Evolutionary conservation across 139 green algal genomes (phyloP), one percentile per base, ranked within the genome.

Genomic region (Micromonas commoda): DNA sequence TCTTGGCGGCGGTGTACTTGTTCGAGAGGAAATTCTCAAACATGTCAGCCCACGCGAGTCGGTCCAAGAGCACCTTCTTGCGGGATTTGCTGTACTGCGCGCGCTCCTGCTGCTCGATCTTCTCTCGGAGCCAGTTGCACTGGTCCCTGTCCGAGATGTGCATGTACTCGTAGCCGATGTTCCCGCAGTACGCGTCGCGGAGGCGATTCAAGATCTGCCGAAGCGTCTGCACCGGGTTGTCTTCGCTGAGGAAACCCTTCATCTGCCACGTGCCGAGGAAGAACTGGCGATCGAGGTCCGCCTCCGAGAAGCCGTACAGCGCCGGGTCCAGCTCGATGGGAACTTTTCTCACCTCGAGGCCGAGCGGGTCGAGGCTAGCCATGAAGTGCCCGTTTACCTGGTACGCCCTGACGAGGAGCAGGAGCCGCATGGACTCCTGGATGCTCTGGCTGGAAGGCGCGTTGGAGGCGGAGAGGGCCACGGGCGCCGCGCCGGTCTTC

Each of bases 101-200:
- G 23, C 51, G 24, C 31, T 34, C 23, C 13, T 23, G n/a, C 34
- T 34, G 33, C 77, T 89, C 85, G 65, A 89, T 87, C 35, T 57
- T 74, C 29, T 84, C 76, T 28, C 94, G 87, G 52, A 99, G 87
- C 95, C 95, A 99, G 84, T 99, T 97, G 86, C 93, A 98, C 33
- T 88, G 84, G 26, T 96, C 92, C 32, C 88, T 83, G 81, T 97
- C 90, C 3, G 90, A 82, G 66, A 99, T 98, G 91, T 99, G 92
- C 93, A 98, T 98, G 91, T 97, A 98, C 91, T 97, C 93, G 71
- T 91, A 97, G 34, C 94, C 94, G 26, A 97, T 93, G 77, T 80
- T 87, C 67, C 90, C 87, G 85, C 91, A 97, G 85, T 98, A 98
- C 1, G 91, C 89, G 65, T 97, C 88, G n/a, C 81, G 53, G 45